These are phyloP conservation scores for Polymyxa betae DNA, from an alignment of 208 protist species.

Conservation along the genomic window DNA sequence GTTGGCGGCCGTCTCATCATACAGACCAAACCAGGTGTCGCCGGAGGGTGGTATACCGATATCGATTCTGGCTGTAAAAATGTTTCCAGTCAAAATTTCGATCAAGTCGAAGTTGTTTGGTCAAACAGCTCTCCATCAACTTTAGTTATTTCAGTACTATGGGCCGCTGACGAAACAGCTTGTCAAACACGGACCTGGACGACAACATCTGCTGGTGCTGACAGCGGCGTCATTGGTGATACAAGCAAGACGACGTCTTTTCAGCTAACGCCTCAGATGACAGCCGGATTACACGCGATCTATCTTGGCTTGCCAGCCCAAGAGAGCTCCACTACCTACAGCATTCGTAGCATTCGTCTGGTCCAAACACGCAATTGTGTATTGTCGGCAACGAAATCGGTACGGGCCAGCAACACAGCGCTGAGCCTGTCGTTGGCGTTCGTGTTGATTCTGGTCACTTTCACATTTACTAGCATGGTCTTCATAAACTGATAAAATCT, in stretches of 20 bases:
- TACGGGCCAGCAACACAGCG: too few species aligned
- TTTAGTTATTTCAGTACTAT: background rate
- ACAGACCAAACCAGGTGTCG: background rate
- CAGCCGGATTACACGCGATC: background rate
- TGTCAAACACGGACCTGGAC: slow-evolving; percentile 14
- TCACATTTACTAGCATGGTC: too few species aligned
- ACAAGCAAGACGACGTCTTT: background rate
- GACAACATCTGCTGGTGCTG: background rate
- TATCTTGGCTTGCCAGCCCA: background rate
- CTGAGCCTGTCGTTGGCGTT: too few species aligned
- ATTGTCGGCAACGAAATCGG: too few species aligned
- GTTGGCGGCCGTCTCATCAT: background rate
- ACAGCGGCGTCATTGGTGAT: background rate
- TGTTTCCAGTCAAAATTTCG: background rate
- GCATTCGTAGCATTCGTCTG: background rate
- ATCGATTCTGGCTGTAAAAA: background rate
- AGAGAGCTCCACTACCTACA: background rate
- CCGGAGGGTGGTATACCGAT: slow-evolving; percentile 19
- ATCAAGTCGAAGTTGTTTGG: background rate
- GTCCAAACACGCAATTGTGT: too few species aligned
- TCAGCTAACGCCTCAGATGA: background rate
- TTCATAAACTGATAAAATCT: too few species aligned
- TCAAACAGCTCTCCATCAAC: background rate
- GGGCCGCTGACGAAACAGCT: background rate
- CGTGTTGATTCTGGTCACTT: too few species aligned